Evolutionary conservation across 371 early-diverging fungal species (phyloP).

Genomic region (Fennellomyces sp.): DNA sequence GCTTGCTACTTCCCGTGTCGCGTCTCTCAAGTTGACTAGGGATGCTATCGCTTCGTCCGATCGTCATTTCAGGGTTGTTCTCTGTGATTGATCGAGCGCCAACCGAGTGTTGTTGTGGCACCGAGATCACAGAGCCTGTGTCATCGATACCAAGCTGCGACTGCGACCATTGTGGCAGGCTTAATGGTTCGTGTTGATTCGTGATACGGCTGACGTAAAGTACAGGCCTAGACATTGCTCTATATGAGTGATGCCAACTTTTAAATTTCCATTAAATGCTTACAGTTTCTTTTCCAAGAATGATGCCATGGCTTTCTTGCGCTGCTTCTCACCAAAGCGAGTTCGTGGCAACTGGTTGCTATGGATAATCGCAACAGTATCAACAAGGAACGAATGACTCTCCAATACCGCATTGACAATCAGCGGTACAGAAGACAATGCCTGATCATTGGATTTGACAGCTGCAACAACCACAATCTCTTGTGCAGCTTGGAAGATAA

Average conservation of each 20-base stretch:
- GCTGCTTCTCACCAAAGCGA: conserved; percentile 61
- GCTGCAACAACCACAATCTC: conserved; percentile 60
- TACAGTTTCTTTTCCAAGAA: conserved; percentile 39
- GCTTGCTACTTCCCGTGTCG: conserved; percentile 16
- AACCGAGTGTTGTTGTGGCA: conserved; percentile 4
- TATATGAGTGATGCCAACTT: not conserved
- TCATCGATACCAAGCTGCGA: conserved; percentile 34
- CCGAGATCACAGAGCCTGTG: conserved; percentile 19
- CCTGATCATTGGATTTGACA: conserved; percentile 50
- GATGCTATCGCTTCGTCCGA: conserved; percentile 15
- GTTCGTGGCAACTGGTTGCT: conserved; percentile 64
- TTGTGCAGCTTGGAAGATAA: conserved; percentile 55
- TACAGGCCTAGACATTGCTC: conserved; percentile 20
- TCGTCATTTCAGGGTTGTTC: conserved; percentile 2
- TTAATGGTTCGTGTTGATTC: conserved; percentile 36
- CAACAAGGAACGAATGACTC: conserved; percentile 73
- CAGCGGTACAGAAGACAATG: conserved; percentile 54
- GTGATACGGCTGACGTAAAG: conserved; percentile 47
- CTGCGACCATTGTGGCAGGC: conserved; percentile 37
- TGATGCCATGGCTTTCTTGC: conserved; percentile 44
- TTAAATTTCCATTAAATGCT: no score
- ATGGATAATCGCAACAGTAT: conserved; percentile 71
- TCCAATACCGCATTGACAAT: conserved; percentile 74
- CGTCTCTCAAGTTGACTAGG: conserved; percentile 11
- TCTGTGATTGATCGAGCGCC: conserved; percentile 14